phyloP scores from a whole-genome alignment of 345 rosid species.

The Acer saccharum region DNA sequence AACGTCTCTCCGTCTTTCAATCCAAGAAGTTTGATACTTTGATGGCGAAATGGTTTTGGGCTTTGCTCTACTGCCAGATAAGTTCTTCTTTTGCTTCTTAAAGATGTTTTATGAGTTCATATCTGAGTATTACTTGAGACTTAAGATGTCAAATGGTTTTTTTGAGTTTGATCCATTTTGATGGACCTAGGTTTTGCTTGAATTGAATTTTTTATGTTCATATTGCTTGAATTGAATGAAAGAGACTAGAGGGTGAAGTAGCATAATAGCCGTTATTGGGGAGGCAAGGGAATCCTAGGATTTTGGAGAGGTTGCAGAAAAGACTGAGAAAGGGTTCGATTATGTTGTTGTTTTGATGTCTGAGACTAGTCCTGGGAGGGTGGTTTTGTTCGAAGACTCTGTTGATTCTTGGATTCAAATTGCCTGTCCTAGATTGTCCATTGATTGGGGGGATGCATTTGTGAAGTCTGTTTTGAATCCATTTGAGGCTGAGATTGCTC shows the following conservation, averaged over 20 bases:
- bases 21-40: background rate
- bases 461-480: slow-evolving; percentile 73
- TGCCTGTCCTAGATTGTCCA: slow-evolving; percentile 90
- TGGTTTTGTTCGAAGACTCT: slow-evolving; percentile 79
- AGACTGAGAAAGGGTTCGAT: slow-evolving; percentile 60
- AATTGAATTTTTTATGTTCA: too few relatives aligned
- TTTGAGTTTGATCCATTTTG: background rate
- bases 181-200: background rate
- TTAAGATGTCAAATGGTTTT: background rate
- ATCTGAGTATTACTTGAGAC: background rate
- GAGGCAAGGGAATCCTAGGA: slow-evolving; percentile 90
- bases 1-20: background rate
- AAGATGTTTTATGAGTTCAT: background rate
- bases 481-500: slow-evolving; percentile 70
- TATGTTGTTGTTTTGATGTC: slow-evolving; percentile 77
- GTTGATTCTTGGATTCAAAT: slow-evolving; percentile 96
- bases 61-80: background rate
- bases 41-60: background rate
- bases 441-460: slow-evolving; percentile 98
- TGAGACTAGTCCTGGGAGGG: slow-evolving; percentile 68
- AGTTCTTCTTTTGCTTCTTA: background rate
- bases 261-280: slow-evolving; percentile 38
- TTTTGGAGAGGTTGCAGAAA: slow-evolving; percentile 73
- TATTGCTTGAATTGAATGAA: too few relatives aligned
- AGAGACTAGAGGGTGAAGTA: too few relatives aligned